Percentiles rank a stretch among this genome's conserved stretches.
Conservation (phyloP, 768 basidiomycete species). For the Leucosporidium scottii region DNA sequence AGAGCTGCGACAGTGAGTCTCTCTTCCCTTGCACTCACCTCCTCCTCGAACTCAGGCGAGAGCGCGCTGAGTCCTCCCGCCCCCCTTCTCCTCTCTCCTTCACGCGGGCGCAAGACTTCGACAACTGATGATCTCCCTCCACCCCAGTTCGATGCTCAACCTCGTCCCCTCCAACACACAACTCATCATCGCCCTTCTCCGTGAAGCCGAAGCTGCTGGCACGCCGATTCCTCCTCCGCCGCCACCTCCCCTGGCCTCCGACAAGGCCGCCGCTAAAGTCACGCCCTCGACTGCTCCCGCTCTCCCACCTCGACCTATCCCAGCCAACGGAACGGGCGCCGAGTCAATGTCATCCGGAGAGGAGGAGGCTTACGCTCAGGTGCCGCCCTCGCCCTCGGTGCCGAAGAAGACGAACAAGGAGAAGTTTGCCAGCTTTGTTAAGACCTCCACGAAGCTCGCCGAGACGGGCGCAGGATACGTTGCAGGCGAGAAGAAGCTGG, state of each 20-base stretch:
- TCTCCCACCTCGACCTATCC: neutral
- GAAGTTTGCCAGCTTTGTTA: constrained; percentile 1
- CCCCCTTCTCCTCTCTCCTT: neutral
- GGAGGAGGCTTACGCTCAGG: neutral
- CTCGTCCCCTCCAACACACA: neutral
- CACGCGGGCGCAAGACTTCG: too few species aligned
- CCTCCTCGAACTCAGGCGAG: too few species aligned
- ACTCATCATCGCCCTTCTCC: constrained; percentile 1
- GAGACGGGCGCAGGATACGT: constrained; percentile 1
- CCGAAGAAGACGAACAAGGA: neutral
- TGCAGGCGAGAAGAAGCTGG: neutral
- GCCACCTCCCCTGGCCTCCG: neutral
- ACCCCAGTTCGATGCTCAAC: neutral
- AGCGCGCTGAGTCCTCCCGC: too few species aligned
- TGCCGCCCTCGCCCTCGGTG: neutral
- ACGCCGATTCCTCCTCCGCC: neutral
- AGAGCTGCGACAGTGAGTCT: neutral
- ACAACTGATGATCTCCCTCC: neutral
- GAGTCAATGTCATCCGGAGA: neutral
- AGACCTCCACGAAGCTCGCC: neutral
- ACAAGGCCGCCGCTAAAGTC: too few species aligned
- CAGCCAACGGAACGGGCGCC: neutral
- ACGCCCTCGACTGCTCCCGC: neutral
- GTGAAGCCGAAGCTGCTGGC: neutral
- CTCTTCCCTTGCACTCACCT: too few species aligned